Percentiles rank a stretch among this genome's conserved stretches.
Conservation (phyloP, 1,284 basidiomycete species). For the Coriolopsis trogii region DNA sequence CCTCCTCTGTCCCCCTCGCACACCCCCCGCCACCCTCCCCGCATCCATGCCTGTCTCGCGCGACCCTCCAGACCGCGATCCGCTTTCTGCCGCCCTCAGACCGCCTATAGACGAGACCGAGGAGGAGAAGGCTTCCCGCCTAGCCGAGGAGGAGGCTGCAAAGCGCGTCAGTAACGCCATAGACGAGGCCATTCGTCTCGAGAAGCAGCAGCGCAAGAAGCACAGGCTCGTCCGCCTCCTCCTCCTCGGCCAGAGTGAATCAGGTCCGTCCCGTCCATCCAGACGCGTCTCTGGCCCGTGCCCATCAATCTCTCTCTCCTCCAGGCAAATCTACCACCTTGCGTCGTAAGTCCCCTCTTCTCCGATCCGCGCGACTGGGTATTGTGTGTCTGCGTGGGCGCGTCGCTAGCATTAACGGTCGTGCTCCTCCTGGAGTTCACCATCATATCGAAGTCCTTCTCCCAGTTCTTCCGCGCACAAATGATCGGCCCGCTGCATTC, state of each 20-base stretch:
- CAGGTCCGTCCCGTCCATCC: slow-evolving; percentile 47
- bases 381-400: slow-evolving; percentile 1
- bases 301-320: not conserved
- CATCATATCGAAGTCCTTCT: slow-evolving; percentile 10
- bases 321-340: slow-evolving; percentile 69
- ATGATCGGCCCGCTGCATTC: slow-evolving; percentile 8
- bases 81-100: slow-evolving; percentile 61
- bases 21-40: slow-evolving; percentile 35
- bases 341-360: slow-evolving; percentile 54
- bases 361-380: not conserved
- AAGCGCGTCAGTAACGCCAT: slow-evolving; percentile 62
- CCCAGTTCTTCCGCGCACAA: slow-evolving; percentile 1
- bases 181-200: slow-evolving; percentile 68
- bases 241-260: slow-evolving; percentile 76
- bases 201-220: slow-evolving; percentile 66
- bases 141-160: slow-evolving; percentile 64
- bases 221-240: slow-evolving; percentile 61
- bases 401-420: too few relatives aligned
- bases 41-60: slow-evolving; percentile 48
- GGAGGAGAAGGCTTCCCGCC: slow-evolving; percentile 51
- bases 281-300: not conserved
- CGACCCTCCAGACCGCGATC: slow-evolving; percentile 54
- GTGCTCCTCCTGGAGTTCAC: too few relatives aligned
- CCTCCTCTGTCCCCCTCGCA: slow-evolving; percentile 5
- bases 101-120: slow-evolving; percentile 66